A percentile compares a stretch with the other conserved stretches of the same genome.
phyloP scores from a whole-genome alignment of 2,329 filamentous ascomycete genomes.

The Colletotrichum aenigma region DNA sequence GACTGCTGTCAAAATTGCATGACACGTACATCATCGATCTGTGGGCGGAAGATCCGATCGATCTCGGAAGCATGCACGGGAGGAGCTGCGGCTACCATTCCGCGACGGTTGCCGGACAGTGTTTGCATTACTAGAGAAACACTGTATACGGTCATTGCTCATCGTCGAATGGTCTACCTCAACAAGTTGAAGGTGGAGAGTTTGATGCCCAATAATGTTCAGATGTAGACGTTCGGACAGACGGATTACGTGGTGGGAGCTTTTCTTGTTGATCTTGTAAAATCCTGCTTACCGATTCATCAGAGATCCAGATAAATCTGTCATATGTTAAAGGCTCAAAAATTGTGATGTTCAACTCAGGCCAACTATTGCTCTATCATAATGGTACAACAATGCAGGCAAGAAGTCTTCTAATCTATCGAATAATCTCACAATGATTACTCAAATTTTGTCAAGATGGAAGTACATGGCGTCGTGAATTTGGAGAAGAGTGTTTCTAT shows the following conservation, averaged over 20 bases:
- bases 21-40: not conserved
- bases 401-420: fast-evolving
- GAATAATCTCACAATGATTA: fast-evolving
- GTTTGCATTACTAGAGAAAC: not conserved
- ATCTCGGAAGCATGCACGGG: not conserved
- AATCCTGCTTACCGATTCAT: too few relatives aligned
- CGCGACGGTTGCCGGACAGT: not conserved
- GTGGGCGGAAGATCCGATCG: not conserved
- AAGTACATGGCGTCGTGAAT: not conserved
- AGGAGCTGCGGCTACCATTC: not conserved
- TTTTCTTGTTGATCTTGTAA: too few relatives aligned
- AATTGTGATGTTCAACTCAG: not conserved
- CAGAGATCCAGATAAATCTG: too few relatives aligned
- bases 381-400: not conserved
- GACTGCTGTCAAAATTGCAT: not conserved
- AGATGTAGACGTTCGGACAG: not conserved
- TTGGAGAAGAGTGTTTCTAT: not conserved
- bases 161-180: not conserved
- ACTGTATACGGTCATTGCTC: not conserved
- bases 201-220: not conserved
- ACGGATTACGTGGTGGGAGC: not conserved
- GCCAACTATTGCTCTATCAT: not conserved
- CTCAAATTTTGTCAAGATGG: not conserved
- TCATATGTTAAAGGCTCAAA: too few relatives aligned
- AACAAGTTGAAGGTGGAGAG: not conserved